A percentile compares a stretch with the other conserved stretches of the same genome.
These are phyloP conservation scores for Chytriomyces sp. DNA, from an alignment of 192 early-diverging fungal species.

Conservation along the genomic window DNA sequence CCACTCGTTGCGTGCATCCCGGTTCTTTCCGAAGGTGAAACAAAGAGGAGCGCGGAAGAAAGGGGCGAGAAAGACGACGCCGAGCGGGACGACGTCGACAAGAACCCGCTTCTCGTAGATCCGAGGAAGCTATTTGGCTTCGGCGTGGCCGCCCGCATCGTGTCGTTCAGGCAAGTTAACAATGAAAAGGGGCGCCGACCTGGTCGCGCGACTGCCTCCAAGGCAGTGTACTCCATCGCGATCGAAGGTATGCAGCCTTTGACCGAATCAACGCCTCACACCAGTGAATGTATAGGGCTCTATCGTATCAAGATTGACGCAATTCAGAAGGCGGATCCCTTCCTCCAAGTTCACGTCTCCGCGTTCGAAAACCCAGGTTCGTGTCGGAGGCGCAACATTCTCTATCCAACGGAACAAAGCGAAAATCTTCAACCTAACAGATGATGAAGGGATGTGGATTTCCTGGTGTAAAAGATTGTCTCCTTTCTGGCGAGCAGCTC, in stretches of 20 bases:
- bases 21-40: neutral
- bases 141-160: slow-evolving; percentile 41
- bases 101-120: slow-evolving; percentile 42
- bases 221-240: slow-evolving; percentile 54
- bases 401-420: neutral
- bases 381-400: no score
- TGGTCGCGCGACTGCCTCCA: neutral
- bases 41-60: neutral
- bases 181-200: slow-evolving; percentile 24
- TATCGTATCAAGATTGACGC: slow-evolving; percentile 60
- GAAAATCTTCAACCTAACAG: neutral
- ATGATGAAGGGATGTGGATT: neutral
- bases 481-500: no score
- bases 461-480: no score
- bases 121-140: slow-evolving; percentile 60
- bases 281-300: no score
- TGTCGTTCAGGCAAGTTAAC: neutral
- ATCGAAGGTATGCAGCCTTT: slow-evolving; percentile 59
- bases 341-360: slow-evolving; percentile 57
- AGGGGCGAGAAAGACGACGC: neutral
- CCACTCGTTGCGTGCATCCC: slow-evolving; percentile 34
- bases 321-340: slow-evolving; percentile 47
- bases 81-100: slow-evolving; percentile 1
- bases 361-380: slow-evolving; percentile 45
- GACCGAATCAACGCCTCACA: no score